Base-by-base conservation (phyloP, 805 yeast genomes). In the Blastobotrys parvus region DNA sequence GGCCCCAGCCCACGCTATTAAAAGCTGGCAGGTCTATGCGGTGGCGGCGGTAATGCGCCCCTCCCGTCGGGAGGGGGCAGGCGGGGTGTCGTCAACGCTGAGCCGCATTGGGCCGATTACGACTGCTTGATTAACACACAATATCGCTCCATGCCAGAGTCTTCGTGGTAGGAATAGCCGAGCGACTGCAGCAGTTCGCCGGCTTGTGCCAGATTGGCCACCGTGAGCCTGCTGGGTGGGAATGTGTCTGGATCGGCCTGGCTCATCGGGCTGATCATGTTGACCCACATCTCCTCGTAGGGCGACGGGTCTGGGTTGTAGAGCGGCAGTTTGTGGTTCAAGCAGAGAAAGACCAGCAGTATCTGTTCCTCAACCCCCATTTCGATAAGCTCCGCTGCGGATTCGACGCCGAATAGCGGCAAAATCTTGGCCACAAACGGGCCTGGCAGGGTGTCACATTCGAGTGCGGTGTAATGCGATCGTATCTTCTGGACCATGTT, bases 361-460 rank as follows among this genome's bases (percentile, higher is more conserved):
- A 21, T 18, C 15, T 21, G 29, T 4, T 36, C 39, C 15, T 36
- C 39, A 13, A 36, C 29, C 7, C 18, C 29, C 39, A 36, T 36
- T n/a, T 23, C 39, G 10, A 36, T 11, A 5, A 36, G 31, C 31
- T 15, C 35, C 3, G 3, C 20, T 6, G 8, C 21, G 20, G 19
- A n/a, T 20, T 16, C 35, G 21, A 18, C 35, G 3, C 18, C 35
- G 11, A n/a, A 32, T 4, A n/a, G 35, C 4, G 35, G 19, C 19
- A 32, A 11, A 18, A 32, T 15, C 3, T 17, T 13, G 21, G 4
- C 8, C 15, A 32, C 17, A 18, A 32, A 32, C 10, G 29, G 11
- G 11, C 11, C 29, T 10, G 13, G 23, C 18, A 35, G 38, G 16
- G 20, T 22, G 19, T 16, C 39, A 22, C 20, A 16, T 22, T 25